Evolutionary conservation across 345 rosid species (phyloP).

Genomic region (Xanthoceras sorbifolium): DNA sequence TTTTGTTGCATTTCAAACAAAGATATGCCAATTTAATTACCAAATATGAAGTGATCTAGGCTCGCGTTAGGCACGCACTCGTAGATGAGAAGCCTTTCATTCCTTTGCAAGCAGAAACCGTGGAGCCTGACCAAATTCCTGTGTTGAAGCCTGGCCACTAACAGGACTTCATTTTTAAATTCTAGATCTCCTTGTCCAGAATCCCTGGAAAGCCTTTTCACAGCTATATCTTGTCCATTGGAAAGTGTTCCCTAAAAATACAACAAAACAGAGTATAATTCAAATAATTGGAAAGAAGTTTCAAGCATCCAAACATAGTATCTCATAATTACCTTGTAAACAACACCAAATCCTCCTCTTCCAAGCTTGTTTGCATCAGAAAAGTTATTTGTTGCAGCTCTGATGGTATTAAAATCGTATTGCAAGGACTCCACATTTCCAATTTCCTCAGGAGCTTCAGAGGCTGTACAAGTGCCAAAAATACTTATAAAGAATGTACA

Average conservation of each 20-base stretch:
- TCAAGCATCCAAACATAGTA: too few relatives aligned
- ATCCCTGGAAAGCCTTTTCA: constrained; percentile 32
- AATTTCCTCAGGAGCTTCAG: constrained; percentile 15
- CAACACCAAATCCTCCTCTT: constrained; percentile 54
- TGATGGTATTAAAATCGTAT: constrained; percentile 32
- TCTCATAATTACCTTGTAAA: constrained; percentile 38
- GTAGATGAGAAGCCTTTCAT: constrained; percentile 45
- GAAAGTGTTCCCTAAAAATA: constrained; percentile 28
- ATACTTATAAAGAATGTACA: too few relatives aligned
- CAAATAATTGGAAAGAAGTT: too few relatives aligned
- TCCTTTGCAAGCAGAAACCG: constrained; percentile 39
- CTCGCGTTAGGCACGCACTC: constrained; percentile 41
- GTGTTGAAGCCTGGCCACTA: constrained; percentile 46
- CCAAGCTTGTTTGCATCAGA: constrained; percentile 42
- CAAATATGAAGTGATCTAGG: constrained; percentile 43
- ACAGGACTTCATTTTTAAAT: constrained; percentile 39
- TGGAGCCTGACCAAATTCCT: constrained; percentile 42
- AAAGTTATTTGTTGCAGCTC: constrained; percentile 42
- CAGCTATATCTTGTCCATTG: constrained; percentile 31
- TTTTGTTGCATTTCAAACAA: neutral
- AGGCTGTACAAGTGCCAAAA: too few relatives aligned
- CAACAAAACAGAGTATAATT: neutral
- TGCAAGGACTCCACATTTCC: constrained; percentile 18
- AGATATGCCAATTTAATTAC: constrained; percentile 19
- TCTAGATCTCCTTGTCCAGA: constrained; percentile 46